phyloP scores from a whole-genome alignment of 176 grass and related monocot species.

The Rhynchospora breviuscula region DNA sequence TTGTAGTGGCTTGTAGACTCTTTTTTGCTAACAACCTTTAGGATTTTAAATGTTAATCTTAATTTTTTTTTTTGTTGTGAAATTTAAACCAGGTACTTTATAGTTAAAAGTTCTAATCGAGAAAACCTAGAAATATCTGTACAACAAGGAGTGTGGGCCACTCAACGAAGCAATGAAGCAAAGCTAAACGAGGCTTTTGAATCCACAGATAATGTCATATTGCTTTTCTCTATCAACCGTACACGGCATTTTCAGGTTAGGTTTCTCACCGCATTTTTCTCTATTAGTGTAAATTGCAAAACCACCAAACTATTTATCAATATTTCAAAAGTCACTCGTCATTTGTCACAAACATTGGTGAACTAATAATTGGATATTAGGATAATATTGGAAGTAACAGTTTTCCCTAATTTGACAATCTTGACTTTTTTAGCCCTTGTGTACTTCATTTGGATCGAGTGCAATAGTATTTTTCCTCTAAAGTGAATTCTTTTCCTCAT shows the following conservation, averaged over 20 bases:
- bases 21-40: neutral
- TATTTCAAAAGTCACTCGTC: constrained; percentile 7
- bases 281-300: neutral
- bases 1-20: neutral
- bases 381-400: neutral
- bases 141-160: constrained; percentile 94
- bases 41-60: neutral
- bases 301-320: neutral
- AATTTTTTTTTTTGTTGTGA: constrained; percentile 44
- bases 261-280: constrained; percentile 24
- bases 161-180: constrained; percentile 90
- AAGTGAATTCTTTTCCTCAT: neutral
- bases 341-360: neutral
- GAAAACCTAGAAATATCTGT: constrained; percentile 99
- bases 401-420: constrained; percentile 20
- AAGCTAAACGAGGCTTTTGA: constrained; percentile 99
- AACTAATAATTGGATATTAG: neutral
- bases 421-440: neutral
- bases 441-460: neutral
- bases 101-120: constrained; percentile 99
- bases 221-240: constrained; percentile 96
- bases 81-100: constrained; percentile 90
- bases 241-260: constrained; percentile 95
- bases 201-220: constrained; percentile 93
- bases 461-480: neutral